Conservation (phyloP, 2,329 filamentous ascomycete genomes). For the Didymella arachidicola region DNA sequence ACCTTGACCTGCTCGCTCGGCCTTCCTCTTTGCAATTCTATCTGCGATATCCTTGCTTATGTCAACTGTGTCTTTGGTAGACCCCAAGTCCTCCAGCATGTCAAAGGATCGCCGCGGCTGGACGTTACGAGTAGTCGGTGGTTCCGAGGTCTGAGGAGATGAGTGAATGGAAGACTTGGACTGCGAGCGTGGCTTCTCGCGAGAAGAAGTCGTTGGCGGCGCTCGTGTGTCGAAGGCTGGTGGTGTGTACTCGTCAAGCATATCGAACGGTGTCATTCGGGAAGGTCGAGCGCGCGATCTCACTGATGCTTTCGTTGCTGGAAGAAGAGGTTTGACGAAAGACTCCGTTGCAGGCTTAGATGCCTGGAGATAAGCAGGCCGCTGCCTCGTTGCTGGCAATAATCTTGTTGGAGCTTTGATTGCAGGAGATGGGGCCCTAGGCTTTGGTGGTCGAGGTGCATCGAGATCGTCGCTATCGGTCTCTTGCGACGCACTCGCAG, state of each 20-base stretch:
- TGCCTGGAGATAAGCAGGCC: conserved; percentile 1
- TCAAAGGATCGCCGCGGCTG: conserved; percentile 11
- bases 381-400: not conserved
- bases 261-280: conserved; percentile 36
- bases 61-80: not conserved
- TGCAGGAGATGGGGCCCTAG: not conserved
- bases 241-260: conserved; percentile 34
- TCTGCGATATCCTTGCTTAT: conserved; percentile 34
- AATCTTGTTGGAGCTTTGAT: not conserved
- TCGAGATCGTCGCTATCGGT: conserved; percentile 46
- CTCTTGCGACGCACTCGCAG: conserved; percentile 6
- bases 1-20: conserved; percentile 35
- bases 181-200: not conserved
- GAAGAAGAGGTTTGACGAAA: conserved; percentile 34
- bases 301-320: conserved; percentile 13
- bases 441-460: conserved; percentile 21
- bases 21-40: conserved; percentile 43
- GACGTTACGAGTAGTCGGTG: not conserved
- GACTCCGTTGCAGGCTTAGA: conserved; percentile 2
- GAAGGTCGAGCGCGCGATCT: conserved; percentile 21
- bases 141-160: conserved; percentile 1
- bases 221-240: not conserved
- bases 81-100: conserved; percentile 21
- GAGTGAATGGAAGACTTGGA: conserved; percentile 13
- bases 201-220: not conserved